Base-by-base conservation (phyloP, 1,139 yeast species). In the Lodderomyces theae region DNA sequence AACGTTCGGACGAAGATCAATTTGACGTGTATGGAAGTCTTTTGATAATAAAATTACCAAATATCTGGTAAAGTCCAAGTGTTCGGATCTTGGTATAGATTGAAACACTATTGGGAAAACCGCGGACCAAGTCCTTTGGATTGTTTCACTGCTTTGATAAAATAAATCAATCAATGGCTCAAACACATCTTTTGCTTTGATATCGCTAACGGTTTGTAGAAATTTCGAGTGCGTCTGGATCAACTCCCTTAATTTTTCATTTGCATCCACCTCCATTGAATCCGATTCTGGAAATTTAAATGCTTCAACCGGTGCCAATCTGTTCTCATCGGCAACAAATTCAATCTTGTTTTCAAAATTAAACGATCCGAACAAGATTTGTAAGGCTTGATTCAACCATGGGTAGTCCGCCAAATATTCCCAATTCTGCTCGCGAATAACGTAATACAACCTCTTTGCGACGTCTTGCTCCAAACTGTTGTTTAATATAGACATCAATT, bases 391-490 rank as follows among this genome's bases (percentile, higher is more conserved):
- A 57, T 89, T 88, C 46, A 90, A 66, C 98, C 98, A 94, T 38
- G 90, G 89, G 54, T 86, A 86, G 50, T 90, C 97, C 0, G 95
- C 92, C 38, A 94, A 70, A 52, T 77, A 85, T 58, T 94, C 98
- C 99, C 99, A 94, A 56, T 88, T 92, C 58, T 94, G 98, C 52
- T 92, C 97, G 30, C 92, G 74, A 25, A 94, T 76, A 8, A 92
- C 82, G 53, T 92, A 94, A 51, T 84, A 82, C 33, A 94, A 66
- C 46, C 98, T 74, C 58, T 87, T 89, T 51, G 80, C 77, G 18
- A 89, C 75, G 51, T 86, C 92, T 40, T 72, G 76, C 47, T 94
- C 97, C 47, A 94, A 70, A 50, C 96, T 86, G 41, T 77, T 78
- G 58, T 85, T 83, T 57, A 94, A 68, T 41, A 94, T 86, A 0